Base-by-base conservation (phyloP, 257 asterid genomes). In the Hygrophila difformis region DNA sequence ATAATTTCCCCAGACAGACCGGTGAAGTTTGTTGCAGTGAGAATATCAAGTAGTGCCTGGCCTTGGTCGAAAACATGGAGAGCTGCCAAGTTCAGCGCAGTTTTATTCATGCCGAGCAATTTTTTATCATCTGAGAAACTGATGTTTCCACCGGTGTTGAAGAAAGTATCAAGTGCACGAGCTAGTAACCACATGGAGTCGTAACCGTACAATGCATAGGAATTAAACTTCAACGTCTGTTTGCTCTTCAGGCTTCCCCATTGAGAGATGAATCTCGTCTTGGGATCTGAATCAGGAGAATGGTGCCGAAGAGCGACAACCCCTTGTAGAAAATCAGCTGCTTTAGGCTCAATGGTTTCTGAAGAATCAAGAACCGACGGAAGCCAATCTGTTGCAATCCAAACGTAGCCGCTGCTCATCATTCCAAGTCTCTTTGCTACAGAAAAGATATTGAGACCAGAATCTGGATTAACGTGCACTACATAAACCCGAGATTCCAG, bases 341-440 rank as follows among this genome's bases (percentile, higher is more conserved):
- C 76, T 3, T 55, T 57, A 0, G 83, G 59, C 60, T 69, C 78
- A 19, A 79, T 59, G 15, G 39, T 29, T 37, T 66, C 72, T 0
- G 64, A 59, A 4, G 87, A 62, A 66, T 82, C 91, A 3, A 73
- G 40, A 47, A 76, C 42, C 7, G 76, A 45, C 5, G 84, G 77
- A 39, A 82, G 87, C 94, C 91, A 82, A 60, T 79, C 94, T 1
- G 94, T 82, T 33, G 87, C 63, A 35, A 82, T 78, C 94, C 94
- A 79, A 40, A 73, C 91, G 28, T 79, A 82, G 5, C 86, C 56
- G 18, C 29, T 34, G 47, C 51, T 40, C 79, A 79, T 66, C 94
- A 82, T 82, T 55, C 81, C 79, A 12, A 79, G 72, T 51, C 58
- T 61, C 40, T 76, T 76, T 1, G 91, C 94, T 4, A 47, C 62